Percentiles rank a stretch among this genome's conserved stretches.
Evolutionary conservation across 2,329 filamentous ascomycete species (phyloP).

Genomic region (Trichoderma sp.): DNA sequence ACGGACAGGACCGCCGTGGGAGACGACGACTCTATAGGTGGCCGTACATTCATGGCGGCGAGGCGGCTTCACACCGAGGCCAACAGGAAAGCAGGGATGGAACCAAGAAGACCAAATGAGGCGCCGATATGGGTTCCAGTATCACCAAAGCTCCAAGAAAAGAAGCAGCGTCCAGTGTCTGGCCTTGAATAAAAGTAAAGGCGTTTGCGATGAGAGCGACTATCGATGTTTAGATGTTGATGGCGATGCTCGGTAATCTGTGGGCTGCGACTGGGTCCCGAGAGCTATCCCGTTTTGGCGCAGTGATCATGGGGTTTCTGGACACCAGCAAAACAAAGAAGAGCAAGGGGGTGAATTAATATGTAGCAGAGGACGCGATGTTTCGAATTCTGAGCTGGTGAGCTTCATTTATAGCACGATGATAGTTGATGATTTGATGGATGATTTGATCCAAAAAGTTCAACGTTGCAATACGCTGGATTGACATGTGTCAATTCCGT

Average conservation of each 20-base stretch:
- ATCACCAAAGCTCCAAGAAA: not conserved
- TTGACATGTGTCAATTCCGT: not conserved
- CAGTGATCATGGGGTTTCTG: conserved; percentile 5
- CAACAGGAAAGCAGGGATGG: not conserved
- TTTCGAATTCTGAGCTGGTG: not conserved
- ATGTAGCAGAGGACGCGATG: not conserved
- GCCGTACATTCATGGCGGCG: conserved; percentile 81
- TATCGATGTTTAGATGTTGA: not conserved
- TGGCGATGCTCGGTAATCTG: conserved; percentile 21
- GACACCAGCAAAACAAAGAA: not conserved
- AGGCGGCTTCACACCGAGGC: conserved; percentile 27
- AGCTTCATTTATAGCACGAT: not conserved
- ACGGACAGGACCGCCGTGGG: conserved; percentile 77
- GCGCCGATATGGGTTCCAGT: too few species aligned
- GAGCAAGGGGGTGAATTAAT: not conserved
- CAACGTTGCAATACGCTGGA: not conserved
- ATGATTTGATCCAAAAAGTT: not conserved
- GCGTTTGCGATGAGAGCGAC: not conserved
- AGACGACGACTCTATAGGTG: conserved; percentile 75
- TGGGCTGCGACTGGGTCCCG: conserved; percentile 14
- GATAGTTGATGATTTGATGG: not conserved
- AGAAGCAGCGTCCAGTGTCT: not conserved
- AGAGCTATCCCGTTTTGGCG: conserved; percentile 17
- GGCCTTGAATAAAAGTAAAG: not conserved
- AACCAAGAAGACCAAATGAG: not conserved